Base-by-base conservation (phyloP, 192 early-diverging fungal genomes). In the Podochytrium sp. region DNA sequence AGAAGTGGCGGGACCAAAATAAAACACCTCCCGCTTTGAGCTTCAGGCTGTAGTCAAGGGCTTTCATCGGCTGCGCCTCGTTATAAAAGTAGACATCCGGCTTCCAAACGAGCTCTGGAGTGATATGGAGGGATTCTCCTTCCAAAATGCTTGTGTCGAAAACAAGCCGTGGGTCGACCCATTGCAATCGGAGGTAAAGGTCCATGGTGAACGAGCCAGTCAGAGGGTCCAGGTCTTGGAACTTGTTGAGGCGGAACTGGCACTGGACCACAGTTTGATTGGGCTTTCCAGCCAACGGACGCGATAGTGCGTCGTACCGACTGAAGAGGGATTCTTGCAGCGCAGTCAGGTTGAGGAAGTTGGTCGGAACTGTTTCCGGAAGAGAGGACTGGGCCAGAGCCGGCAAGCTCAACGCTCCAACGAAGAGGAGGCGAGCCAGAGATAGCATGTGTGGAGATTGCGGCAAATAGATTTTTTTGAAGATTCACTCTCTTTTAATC, bases 81-180 rank as follows among this genome's bases (percentile, higher is more conserved):
- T 74, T 74, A 40, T 74, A 74, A 65, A 74, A 74, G 53, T 74
- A 74, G 32, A 74, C 30, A 53, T 74, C 72, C 3, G 72, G 72
- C 4, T 43, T 74, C 72, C 72, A 74, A 49, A 58, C 51, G 37
- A 47, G 53, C 30, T 12, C 14, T 18, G 72, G 72, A 29, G 40
- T 41, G 20, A 74, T 40, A 16, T 53, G 51, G 5, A 74, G 30
- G 33, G 72, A 60, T 25, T 74, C 72, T 5, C 51, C 65, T 20
- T 74, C 47, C 7, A 74, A 30, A 12, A 62, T 4, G 4, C 29
- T 27, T n/a, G n/a, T 32, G 40, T 70, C 34, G 42, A 74, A 74
- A 27, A 35, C 65, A 12, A 74, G 51, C 10, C 72, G 6, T 23
- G 72, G 41, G 35, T 74, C 72, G 10, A 35, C 55, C 72, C 72